Evolutionary conservation across 2,329 filamentous ascomycete species (phyloP).

Genomic region (Fusarium begoniae): DNA sequence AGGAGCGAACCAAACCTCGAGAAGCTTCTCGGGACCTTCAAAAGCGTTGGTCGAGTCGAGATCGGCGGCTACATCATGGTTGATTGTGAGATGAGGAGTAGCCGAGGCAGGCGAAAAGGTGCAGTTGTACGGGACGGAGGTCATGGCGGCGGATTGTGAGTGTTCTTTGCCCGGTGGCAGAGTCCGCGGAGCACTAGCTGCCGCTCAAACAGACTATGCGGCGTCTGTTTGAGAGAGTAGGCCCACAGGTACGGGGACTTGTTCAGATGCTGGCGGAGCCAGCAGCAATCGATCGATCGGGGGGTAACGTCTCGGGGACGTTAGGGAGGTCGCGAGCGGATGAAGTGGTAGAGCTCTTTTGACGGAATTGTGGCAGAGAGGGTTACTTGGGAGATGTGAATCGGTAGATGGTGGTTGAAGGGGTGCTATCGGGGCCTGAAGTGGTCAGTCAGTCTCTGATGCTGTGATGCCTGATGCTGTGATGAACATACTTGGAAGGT

Average conservation of each 20-base stretch:
- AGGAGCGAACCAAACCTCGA: constrained; percentile 97
- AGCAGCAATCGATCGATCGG: constrained; percentile 71
- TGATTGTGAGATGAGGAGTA: constrained; percentile 93
- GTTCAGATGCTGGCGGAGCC: constrained; percentile 83
- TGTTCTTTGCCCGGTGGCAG: constrained; percentile 51
- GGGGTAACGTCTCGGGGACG: constrained; percentile 74
- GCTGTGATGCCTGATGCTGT: background rate
- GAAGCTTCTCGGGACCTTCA: constrained; percentile 97
- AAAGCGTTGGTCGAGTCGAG: constrained; percentile 96
- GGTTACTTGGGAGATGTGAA: constrained; percentile 46
- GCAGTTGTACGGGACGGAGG: constrained; percentile 63
- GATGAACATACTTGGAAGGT: constrained; percentile 81
- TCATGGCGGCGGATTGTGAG: background rate
- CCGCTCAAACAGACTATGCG: constrained; percentile 96
- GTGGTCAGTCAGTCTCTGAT: background rate
- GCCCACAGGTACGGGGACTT: constrained; percentile 78
- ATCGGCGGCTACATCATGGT: constrained; percentile 91
- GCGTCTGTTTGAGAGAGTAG: constrained; percentile 97
- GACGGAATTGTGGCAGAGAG: constrained; percentile 86
- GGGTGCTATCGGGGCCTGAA: constrained; percentile 70
- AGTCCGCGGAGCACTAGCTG: constrained; percentile 94
- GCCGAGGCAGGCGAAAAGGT: constrained; percentile 84
- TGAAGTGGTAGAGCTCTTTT: constrained; percentile 81
- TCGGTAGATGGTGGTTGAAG: constrained; percentile 24
- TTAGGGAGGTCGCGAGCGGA: constrained; percentile 93